Conservation (phyloP, 139 green algal genomes). For the Deuterostichococcus epilithicus region DNA sequence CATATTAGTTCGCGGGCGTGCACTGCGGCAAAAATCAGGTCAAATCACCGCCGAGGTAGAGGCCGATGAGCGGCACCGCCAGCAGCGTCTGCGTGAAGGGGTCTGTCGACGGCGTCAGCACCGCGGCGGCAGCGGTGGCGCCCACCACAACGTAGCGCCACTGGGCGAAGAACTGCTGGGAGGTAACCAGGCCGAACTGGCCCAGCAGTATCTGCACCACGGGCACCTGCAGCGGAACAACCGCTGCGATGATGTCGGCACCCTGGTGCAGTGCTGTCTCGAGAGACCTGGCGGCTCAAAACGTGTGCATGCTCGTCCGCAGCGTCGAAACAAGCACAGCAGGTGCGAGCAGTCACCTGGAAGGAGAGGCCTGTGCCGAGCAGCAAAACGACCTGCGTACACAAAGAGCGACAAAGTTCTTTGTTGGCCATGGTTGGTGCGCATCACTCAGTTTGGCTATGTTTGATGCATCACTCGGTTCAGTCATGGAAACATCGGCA, state of each 20-base stretch:
- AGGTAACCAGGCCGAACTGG: slow-evolving; percentile 84
- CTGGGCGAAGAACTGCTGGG: slow-evolving; percentile 86
- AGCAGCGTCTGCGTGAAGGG: slow-evolving; percentile 97
- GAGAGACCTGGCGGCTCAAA: neutral
- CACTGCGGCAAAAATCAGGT: slow-evolving; percentile 73
- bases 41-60: slow-evolving; percentile 92
- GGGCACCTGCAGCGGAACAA: slow-evolving; percentile 73
- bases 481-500: too few relatives aligned
- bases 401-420: too few relatives aligned
- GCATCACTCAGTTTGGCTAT: too few relatives aligned
- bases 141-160: slow-evolving; percentile 98
- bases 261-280: neutral
- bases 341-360: slow-evolving; percentile 58
- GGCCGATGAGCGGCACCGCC: slow-evolving; percentile 84
- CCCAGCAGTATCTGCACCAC: slow-evolving; percentile 97
- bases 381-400: slow-evolving; percentile 72
- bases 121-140: slow-evolving; percentile 84
- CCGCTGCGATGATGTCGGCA: neutral
- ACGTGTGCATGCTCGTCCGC: neutral
- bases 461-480: too few relatives aligned
- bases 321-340: neutral
- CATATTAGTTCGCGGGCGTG: neutral
- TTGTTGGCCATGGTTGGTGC: too few relatives aligned
- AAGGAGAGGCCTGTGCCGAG: slow-evolving; percentile 94
- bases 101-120: slow-evolving; percentile 97